phyloP scores from a whole-genome alignment of 257 asterid species.

The Thymus quinquecostatus region DNA sequence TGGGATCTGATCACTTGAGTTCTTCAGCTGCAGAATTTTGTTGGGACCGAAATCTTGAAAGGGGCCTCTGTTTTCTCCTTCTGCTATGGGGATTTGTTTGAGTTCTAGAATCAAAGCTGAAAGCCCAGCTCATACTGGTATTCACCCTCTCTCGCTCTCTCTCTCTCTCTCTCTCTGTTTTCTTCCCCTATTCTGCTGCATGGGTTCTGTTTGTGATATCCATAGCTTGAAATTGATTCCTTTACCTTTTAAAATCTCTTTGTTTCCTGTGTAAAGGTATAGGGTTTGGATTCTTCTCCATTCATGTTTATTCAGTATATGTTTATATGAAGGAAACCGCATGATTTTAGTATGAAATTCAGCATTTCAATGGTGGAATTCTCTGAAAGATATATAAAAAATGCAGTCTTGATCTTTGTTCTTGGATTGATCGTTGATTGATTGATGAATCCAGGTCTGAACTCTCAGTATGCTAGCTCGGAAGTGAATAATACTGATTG shows the following conservation, averaged over 20 bases:
- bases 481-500: conserved; percentile 45
- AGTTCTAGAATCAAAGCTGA: conserved; percentile 63
- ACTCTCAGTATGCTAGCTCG: conserved; percentile 52
- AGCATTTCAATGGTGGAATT: not conserved
- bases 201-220: not conserved
- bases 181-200: not conserved
- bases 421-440: conserved; percentile 12
- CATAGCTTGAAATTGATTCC: not conserved
- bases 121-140: conserved; percentile 52
- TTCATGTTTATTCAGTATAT: conserved; percentile 6
- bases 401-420: not conserved
- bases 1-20: conserved; percentile 19
- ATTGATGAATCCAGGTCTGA: conserved; percentile 44
- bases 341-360: not conserved
- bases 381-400: no score
- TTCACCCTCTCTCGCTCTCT: not conserved
- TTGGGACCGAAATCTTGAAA: conserved; percentile 23
- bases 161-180: not conserved
- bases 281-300: conserved; percentile 4
- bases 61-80: conserved; percentile 8
- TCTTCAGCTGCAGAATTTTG: conserved; percentile 31
- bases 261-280: not conserved
- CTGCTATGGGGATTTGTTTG: conserved; percentile 66
- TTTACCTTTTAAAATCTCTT: not conserved
- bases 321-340: not conserved